Percentiles rank a stretch among this genome's conserved stretches.
phyloP scores from a whole-genome alignment of 768 basidiomycete genomes.

The Sutorius australiensis region DNA sequence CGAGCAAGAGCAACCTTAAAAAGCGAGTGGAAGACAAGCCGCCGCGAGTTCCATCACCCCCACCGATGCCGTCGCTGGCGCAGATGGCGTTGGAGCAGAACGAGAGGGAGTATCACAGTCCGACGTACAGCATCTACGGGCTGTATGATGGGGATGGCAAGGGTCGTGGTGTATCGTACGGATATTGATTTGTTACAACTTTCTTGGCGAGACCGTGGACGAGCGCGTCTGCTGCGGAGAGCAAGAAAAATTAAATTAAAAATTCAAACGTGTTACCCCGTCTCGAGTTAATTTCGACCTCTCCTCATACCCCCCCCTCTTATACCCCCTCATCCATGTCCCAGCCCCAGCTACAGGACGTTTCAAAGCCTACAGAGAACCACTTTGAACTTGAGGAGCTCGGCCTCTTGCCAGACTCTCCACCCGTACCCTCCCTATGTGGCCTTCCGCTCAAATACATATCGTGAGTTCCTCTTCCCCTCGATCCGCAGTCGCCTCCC shows the following conservation, averaged over 20 bases:
- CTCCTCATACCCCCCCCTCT: conserved; percentile 7
- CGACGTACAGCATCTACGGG: conserved; percentile 81
- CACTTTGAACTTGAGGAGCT: conserved; percentile 46
- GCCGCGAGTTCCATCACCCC: conserved; percentile 78
- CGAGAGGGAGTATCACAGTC: conserved; percentile 67
- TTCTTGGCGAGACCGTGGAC: conserved; percentile 4
- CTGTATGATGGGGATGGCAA: conserved; percentile 64
- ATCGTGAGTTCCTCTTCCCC: conserved; percentile 45
- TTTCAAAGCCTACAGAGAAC: conserved; percentile 30
- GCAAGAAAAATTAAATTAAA: neutral
- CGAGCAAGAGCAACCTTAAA: conserved; percentile 24
- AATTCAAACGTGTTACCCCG: conserved; percentile 1
- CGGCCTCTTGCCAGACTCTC: conserved; percentile 37
- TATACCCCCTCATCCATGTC: conserved; percentile 30
- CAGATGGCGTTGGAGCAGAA: conserved; percentile 69
- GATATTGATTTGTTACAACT: conserved; percentile 19
- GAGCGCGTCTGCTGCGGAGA: conserved; percentile 18
- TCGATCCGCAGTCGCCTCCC: conserved; percentile 4
- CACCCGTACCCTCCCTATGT: conserved; percentile 51
- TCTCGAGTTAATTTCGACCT: neutral
- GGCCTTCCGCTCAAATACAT: conserved; percentile 78
- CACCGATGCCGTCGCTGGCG: conserved; percentile 64
- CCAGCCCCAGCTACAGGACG: conserved; percentile 16
- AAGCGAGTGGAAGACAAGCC: conserved; percentile 54
- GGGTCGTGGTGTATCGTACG: conserved; percentile 35